Evolutionary conservation across 2,329 filamentous ascomycete species (phyloP).

Genomic region (Talaromyces funiculosus): DNA sequence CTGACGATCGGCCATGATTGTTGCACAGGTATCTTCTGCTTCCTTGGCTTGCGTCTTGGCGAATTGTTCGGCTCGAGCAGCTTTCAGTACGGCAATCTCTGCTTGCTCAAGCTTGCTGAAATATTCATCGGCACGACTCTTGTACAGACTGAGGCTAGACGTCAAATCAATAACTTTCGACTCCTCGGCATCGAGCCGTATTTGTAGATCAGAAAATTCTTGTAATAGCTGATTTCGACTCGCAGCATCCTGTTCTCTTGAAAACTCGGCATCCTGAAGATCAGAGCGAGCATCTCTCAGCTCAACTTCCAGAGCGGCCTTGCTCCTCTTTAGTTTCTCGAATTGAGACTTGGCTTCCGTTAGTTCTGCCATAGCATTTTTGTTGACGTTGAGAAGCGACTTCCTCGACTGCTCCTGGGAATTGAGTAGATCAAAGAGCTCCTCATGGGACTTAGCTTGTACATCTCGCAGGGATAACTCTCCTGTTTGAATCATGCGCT

Average conservation of each 20-base stretch:
- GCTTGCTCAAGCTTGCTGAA: slow-evolving; percentile 96
- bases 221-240: slow-evolving; percentile 83
- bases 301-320: slow-evolving; percentile 75
- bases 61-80: slow-evolving; percentile 85
- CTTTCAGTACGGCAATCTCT: slow-evolving; percentile 91
- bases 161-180: slow-evolving; percentile 79
- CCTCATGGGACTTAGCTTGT: slow-evolving; percentile 88
- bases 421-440: slow-evolving; percentile 86
- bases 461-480: slow-evolving; percentile 86
- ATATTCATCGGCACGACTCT: slow-evolving; percentile 88
- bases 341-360: slow-evolving; percentile 80
- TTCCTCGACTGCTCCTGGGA: slow-evolving; percentile 86
- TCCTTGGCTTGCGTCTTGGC: slow-evolving; percentile 84
- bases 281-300: slow-evolving; percentile 79
- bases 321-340: slow-evolving; percentile 78
- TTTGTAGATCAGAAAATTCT: slow-evolving; percentile 90
- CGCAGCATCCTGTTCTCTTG: slow-evolving; percentile 80
- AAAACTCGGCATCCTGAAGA: slow-evolving; percentile 69
- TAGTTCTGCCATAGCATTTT: slow-evolving; percentile 76
- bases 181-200: slow-evolving; percentile 80
- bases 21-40: slow-evolving; percentile 83
- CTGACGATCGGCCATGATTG: slow-evolving; percentile 86
- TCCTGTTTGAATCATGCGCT: slow-evolving; percentile 78
- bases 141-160: slow-evolving; percentile 82
- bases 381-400: slow-evolving; percentile 75